phyloP scores from a whole-genome alignment of 2,329 filamentous ascomycete species.

The Exophiala aquamarina region DNA sequence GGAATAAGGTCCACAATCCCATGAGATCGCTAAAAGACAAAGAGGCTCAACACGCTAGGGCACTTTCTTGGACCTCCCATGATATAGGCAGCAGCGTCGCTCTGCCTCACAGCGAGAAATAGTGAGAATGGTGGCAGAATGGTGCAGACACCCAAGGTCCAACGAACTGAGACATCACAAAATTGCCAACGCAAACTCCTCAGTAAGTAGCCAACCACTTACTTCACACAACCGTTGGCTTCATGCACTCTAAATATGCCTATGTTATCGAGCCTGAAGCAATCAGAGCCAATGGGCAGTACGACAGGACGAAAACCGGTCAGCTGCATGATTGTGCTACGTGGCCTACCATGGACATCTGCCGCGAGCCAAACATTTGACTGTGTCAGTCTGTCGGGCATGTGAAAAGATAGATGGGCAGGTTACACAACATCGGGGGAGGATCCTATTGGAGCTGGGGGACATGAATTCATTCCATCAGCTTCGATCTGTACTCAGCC shows the following conservation, averaged over 20 bases:
- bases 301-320: background rate
- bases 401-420: background rate
- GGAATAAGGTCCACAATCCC: background rate
- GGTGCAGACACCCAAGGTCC: background rate
- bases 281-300: background rate
- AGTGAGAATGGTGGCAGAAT: background rate
- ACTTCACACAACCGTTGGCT: background rate
- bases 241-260: background rate
- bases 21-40: background rate
- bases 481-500: background rate
- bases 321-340: background rate
- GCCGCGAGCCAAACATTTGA: background rate
- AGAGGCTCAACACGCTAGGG: background rate
- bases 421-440: background rate
- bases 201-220: too few species aligned
- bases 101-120: background rate
- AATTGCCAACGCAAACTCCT: background rate
- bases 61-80: background rate
- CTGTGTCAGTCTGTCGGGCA: background rate
- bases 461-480: background rate
- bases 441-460: background rate
- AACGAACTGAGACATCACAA: too few species aligned
- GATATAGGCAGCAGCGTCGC: background rate
- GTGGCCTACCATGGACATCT: background rate
- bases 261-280: background rate